Evolutionary conservation across 768 basidiomycete species (phyloP).

Genomic region (Rhizopogon salebrosus): DNA sequence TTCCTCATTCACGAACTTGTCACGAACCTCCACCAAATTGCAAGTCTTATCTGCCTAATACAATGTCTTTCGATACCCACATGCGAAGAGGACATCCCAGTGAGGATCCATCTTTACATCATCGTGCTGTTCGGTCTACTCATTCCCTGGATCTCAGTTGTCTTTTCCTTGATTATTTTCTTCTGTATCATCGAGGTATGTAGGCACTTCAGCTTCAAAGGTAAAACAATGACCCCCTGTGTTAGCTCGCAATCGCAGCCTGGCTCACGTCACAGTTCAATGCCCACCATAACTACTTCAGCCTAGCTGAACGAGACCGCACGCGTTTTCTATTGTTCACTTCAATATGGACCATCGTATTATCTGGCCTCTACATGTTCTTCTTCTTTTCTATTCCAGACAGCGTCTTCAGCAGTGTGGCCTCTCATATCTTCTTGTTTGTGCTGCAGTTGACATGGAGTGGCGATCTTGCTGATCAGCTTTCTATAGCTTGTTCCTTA

Average conservation of each 20-base stretch:
- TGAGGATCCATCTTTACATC: conserved; percentile 22
- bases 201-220: background rate
- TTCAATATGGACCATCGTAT: conserved; percentile 66
- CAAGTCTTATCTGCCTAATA: conserved; percentile 3
- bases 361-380: conserved; percentile 45
- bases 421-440: conserved; percentile 60
- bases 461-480: background rate
- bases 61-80: conserved; percentile 34
- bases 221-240: background rate
- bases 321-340: conserved; percentile 65
- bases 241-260: conserved; percentile 63
- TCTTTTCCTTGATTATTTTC: conserved; percentile 43
- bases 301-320: conserved; percentile 47
- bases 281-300: conserved; percentile 46
- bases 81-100: conserved; percentile 53
- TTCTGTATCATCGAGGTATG: conserved; percentile 64
- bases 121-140: background rate
- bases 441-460: conserved; percentile 21
- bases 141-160: conserved; percentile 38
- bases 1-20: conserved; percentile 22
- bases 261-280: conserved; percentile 67
- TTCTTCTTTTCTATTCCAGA: conserved; percentile 49
- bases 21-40: conserved; percentile 11
- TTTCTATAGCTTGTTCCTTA: conserved; percentile 47
- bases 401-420: conserved; percentile 53